Conservation (phyloP, 192 early-diverging fungal species). For the Backusella sp. region DNA sequence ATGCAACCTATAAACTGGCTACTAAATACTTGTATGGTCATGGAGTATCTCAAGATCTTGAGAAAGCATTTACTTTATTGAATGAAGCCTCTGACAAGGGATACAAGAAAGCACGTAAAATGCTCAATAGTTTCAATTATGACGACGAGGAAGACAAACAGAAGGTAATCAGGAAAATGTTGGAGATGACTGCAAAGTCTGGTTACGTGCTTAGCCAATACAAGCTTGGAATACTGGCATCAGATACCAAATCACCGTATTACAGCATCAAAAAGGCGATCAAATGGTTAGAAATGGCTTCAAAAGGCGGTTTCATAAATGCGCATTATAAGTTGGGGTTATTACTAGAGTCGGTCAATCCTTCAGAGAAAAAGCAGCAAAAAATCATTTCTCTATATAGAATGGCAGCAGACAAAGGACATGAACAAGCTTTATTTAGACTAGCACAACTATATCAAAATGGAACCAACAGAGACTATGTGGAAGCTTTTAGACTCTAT, state of each 20-base stretch:
- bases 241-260: too few species aligned
- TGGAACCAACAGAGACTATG: background rate
- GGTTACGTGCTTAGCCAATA: background rate
- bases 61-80: background rate
- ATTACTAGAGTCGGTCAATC: background rate
- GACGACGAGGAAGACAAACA: background rate
- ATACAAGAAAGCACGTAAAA: background rate
- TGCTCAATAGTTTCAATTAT: background rate
- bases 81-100: background rate
- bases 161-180: background rate
- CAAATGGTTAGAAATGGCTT: background rate
- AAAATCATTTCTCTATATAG: background rate
- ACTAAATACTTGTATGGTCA: background rate
- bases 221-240: background rate
- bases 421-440: background rate
- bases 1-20: conserved; percentile 3
- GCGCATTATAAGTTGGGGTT: background rate
- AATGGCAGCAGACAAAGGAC: background rate
- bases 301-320: too few species aligned
- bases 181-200: background rate
- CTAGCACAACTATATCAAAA: background rate
- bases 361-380: background rate
- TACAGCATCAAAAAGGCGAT: background rate
- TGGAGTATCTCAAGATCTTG: conserved; percentile 5
- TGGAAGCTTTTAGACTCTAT: background rate